These are phyloP conservation scores for Bombardia bombarda DNA, from an alignment of 495 filamentous ascomycete species.

Conservation along the genomic window DNA sequence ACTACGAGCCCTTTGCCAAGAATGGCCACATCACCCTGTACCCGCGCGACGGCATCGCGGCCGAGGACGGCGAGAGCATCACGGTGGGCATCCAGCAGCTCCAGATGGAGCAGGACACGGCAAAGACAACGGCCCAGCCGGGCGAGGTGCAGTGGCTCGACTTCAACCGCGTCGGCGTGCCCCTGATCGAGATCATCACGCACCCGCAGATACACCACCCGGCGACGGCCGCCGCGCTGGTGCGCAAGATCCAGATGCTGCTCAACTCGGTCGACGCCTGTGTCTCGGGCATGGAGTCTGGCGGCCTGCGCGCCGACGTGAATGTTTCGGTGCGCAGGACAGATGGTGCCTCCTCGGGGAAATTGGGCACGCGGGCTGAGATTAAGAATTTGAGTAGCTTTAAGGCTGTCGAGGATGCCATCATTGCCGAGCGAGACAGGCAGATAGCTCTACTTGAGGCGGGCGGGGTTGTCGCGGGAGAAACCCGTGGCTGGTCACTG, in stretches of 20 bases:
- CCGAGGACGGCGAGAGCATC: slow-evolving; percentile 56
- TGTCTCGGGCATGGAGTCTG: slow-evolving; percentile 84
- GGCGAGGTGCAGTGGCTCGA: slow-evolving; percentile 72
- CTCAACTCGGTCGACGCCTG: slow-evolving; percentile 76
- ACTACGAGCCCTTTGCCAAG: slow-evolving; percentile 78
- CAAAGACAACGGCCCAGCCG: slow-evolving; percentile 77
- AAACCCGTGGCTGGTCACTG: slow-evolving; percentile 90
- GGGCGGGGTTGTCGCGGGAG: slow-evolving; percentile 71
- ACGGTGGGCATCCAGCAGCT: slow-evolving; percentile 81
- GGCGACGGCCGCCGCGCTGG: slow-evolving; percentile 74
- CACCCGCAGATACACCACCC: slow-evolving; percentile 77
- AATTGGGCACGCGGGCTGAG: slow-evolving; percentile 81
- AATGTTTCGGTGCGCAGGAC: slow-evolving; percentile 76
- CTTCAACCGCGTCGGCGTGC: slow-evolving; percentile 86
- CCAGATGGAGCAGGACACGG: slow-evolving; percentile 96
- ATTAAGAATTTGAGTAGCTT: slow-evolving; percentile 97
- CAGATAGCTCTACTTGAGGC: slow-evolving; percentile 76
- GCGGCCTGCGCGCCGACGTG: slow-evolving; percentile 86
- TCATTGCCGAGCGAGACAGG: slow-evolving; percentile 80
- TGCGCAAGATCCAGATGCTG: slow-evolving; percentile 79
- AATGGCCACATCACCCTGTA: slow-evolving; percentile 65
- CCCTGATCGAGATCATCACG: slow-evolving; percentile 93
- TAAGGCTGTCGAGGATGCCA: slow-evolving; percentile 89
- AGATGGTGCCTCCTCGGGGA: slow-evolving; percentile 31
- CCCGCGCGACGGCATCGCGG: slow-evolving; percentile 70